A percentile compares a stretch with the other conserved stretches of the same genome.
These are phyloP conservation scores for Calonectria henricotiae DNA, from an alignment of 2,329 filamentous ascomycete species.

Conservation along the genomic window DNA sequence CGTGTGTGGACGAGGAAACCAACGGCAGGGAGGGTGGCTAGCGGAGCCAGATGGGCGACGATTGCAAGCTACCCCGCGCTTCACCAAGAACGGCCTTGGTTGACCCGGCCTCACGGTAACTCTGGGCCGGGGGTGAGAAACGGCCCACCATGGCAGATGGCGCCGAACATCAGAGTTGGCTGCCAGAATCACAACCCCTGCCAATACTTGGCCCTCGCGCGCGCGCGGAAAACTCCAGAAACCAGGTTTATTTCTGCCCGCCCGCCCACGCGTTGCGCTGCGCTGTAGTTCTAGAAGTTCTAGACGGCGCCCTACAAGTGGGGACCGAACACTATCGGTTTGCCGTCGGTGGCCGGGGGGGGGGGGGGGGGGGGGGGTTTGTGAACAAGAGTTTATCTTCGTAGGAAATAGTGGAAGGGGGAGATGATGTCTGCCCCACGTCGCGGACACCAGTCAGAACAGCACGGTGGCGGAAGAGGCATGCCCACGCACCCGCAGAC, in stretches of 20 bases:
- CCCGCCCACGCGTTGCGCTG: background rate
- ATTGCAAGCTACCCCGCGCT: constrained; percentile 7
- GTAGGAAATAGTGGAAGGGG: no score
- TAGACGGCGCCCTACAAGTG: background rate
- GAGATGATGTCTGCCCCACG: no score
- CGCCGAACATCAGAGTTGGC: background rate
- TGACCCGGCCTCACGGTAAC: constrained; percentile 14
- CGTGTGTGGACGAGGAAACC: background rate
- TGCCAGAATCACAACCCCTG: background rate
- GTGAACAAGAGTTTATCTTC: no score
- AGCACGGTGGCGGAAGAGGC: no score
- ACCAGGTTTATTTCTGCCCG: background rate
- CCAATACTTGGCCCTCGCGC: background rate
- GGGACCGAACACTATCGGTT: background rate
- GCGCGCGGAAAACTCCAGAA: background rate
- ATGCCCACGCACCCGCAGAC: no score
- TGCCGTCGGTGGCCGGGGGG: background rate
- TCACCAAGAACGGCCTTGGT: background rate
- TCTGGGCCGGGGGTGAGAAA: background rate
- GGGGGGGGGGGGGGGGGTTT: background rate
- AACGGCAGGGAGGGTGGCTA: background rate
- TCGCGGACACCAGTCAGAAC: no score
- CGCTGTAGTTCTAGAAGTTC: background rate
- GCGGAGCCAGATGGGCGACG: background rate
- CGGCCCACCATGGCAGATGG: constrained; percentile 1